These are phyloP conservation scores for Lipomyces japonicus DNA, from an alignment of 805 yeast genomes.

Conservation along the genomic window DNA sequence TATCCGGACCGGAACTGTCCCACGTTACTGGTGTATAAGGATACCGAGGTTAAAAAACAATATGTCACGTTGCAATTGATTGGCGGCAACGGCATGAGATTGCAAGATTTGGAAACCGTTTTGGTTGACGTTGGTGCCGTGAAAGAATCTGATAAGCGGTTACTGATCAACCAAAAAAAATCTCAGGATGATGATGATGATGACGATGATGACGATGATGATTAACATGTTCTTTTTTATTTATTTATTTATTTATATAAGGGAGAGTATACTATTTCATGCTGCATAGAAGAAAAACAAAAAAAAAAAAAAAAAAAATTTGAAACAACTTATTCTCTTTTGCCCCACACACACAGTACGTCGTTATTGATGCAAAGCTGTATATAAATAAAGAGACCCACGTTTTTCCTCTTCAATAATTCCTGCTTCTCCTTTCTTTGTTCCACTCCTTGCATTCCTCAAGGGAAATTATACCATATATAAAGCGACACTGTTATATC, in stretches of 20 bases:
- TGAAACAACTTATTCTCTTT: slow-evolving; percentile 2
- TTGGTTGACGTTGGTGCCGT: slow-evolving; percentile 67
- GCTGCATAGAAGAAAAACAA: background rate
- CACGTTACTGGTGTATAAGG: slow-evolving; percentile 75
- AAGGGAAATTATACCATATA: too few relatives aligned
- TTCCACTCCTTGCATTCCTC: too few relatives aligned
- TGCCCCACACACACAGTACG: too few relatives aligned
- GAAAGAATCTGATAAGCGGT: slow-evolving; percentile 60
- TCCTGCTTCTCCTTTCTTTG: too few relatives aligned
- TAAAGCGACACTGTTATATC: too few relatives aligned
- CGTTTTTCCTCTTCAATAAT: too few relatives aligned
- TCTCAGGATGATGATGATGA: slow-evolving; percentile 17
- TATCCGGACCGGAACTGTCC: slow-evolving; percentile 92
- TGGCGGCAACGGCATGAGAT: slow-evolving; percentile 75
- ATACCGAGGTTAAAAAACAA: slow-evolving; percentile 76
- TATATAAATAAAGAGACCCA: too few relatives aligned
- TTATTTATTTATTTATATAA: too few relatives aligned
- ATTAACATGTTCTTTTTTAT: background rate
- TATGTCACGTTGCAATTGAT: slow-evolving; percentile 71
- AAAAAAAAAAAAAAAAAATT: background rate
- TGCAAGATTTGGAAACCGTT: slow-evolving; percentile 68
- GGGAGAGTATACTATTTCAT: background rate
- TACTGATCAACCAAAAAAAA: slow-evolving; percentile 41
- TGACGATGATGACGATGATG: slow-evolving; percentile 8
- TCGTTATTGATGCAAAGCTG: too few relatives aligned